Evolutionary conservation across 805 yeast species (phyloP).

Genomic region (Ogataea nonfermentans): DNA sequence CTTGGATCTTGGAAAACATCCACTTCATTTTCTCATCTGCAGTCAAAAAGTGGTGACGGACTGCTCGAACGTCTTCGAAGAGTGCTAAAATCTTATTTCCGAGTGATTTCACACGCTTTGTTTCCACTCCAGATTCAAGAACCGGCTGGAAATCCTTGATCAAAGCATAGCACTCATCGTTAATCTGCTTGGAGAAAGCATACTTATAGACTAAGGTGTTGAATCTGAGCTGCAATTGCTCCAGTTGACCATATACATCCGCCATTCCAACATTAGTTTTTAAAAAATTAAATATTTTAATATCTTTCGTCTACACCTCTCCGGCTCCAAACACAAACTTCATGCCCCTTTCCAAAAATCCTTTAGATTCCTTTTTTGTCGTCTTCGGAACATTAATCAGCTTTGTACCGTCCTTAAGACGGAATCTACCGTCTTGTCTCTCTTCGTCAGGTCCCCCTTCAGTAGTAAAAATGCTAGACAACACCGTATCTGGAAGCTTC

Average conservation of each 20-base stretch:
- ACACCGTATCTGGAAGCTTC: constrained; percentile 12
- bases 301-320: constrained; percentile 12
- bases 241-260: background rate
- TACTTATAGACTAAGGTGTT: constrained; percentile 7
- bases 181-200: constrained; percentile 9
- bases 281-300: constrained; percentile 3
- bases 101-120: constrained; percentile 5
- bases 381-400: constrained; percentile 33
- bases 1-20: constrained; percentile 21
- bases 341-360: constrained; percentile 15
- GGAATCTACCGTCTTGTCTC: constrained; percentile 24
- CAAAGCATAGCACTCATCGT: constrained; percentile 4
- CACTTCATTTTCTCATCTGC: constrained; percentile 21
- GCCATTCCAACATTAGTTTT: background rate
- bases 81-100: constrained; percentile 13
- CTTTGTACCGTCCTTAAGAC: constrained; percentile 42
- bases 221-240: constrained; percentile 6
- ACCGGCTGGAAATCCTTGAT: constrained; percentile 5
- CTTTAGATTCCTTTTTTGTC: constrained; percentile 15
- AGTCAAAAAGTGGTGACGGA: constrained; percentile 3
- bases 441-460: constrained; percentile 14
- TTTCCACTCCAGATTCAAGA: constrained; percentile 2
- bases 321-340: constrained; percentile 24
- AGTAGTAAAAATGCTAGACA: constrained; percentile 15
- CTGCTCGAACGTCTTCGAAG: constrained; percentile 11